Conservation (phyloP, 164 flowering plant species). For the Echeveria elegans region DNA sequence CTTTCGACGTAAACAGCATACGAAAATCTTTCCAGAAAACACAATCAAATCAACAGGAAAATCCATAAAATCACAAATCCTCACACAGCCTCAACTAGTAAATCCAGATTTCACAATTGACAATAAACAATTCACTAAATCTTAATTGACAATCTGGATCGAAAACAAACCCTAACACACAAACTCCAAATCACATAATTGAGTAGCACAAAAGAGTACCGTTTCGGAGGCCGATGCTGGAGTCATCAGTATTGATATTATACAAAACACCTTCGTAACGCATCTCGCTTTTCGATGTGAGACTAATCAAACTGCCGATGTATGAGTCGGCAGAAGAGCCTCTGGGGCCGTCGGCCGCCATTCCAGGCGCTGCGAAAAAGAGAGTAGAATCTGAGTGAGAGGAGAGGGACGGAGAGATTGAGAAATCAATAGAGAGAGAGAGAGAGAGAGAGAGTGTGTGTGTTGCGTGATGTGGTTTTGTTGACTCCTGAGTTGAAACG, state of each 20-base stretch:
- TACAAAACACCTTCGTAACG: conserved; percentile 81
- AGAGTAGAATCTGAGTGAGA: neutral
- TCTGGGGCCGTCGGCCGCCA: conserved; percentile 56
- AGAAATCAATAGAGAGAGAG: neutral
- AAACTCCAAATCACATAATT: neutral
- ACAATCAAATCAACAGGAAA: neutral
- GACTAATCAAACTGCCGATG: conserved; percentile 89
- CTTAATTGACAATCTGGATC: neutral
- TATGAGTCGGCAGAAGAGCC: conserved; percentile 67
- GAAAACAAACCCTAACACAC: neutral
- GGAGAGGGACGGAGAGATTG: neutral
- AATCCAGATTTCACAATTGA: neutral
- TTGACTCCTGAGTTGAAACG: neutral
- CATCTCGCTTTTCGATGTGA: conserved; percentile 84
- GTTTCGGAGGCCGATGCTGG: conserved; percentile 72
- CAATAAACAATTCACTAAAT: neutral
- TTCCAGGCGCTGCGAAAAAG: conserved; percentile 8
- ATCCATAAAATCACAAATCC: no score
- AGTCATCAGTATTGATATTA: conserved; percentile 83
- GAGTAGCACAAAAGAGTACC: no score
- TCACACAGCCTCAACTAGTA: no score
- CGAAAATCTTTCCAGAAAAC: no score
- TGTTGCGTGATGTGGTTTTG: neutral
- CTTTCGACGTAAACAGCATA: no score
- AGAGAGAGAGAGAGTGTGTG: neutral